Base-by-base conservation (phyloP, 495 filamentous ascomycete species). In the Penicillium lagena region DNA sequence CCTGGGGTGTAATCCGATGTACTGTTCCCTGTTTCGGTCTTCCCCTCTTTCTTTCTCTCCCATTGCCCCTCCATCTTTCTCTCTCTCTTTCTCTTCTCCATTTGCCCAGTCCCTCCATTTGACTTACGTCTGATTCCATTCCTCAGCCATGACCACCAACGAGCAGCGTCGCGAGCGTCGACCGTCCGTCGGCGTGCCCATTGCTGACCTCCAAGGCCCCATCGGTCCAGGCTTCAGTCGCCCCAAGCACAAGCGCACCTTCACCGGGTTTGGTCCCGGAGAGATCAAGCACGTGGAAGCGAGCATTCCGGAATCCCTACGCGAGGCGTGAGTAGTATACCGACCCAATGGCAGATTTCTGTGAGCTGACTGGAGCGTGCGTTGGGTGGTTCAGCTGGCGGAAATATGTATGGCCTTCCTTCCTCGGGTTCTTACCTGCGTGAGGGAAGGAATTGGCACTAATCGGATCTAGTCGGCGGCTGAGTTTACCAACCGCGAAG, bases 241-340 rank as follows among this genome's bases (percentile, higher is more conserved):
- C 43, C 93, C 93, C 13, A 97, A 97, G 70, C 93, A 98, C 71
- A 95, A 87, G 73, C 80, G 93, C 40, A 96, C 90, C 12, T 83
- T 84, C 51, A 98, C 93, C 4, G 93, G 93, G 9, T 90, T 96
- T 58, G 90, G 90, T 22, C 76, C 88, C 17, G 68, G 75, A 3
- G 91, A 97, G 54, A 97, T 96, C 72, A 96, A 95, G 76, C 82
- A 61, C 55, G 88, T 96, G 35, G 93, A 97, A 69, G 89, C 79
- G 29, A 80, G 73, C 54, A 94, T 98, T 58, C 93, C 94, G 39
- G 88, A 96, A 59, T 80, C 83, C 28, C 80, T 95, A 63, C 78
- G 94, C 59, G 88, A 82, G 56, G 86, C 86, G 76, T 86, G 55
- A 74, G 80, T 72, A 27, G 29, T 29, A 45, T 27, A 29, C 11